phyloP scores from a whole-genome alignment of 2,329 filamentous ascomycete species.

The Paracamarosporium sp. region DNA sequence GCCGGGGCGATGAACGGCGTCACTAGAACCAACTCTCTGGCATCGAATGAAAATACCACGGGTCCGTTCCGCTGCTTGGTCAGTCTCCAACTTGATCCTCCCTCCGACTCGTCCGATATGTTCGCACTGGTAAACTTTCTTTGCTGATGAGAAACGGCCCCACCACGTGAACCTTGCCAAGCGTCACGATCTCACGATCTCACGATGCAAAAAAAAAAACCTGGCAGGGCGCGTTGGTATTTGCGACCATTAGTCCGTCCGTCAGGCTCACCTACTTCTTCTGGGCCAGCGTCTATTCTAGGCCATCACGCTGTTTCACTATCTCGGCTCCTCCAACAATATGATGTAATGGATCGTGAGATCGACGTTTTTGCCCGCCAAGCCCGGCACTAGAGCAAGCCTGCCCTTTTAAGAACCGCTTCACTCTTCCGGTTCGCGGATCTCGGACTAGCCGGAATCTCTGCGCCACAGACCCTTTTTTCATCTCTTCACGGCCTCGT shows the following conservation, averaged over 20 bases:
- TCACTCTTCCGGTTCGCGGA: no score
- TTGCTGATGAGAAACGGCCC: background rate
- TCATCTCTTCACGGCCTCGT: background rate
- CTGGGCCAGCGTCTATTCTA: background rate
- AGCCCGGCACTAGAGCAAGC: background rate
- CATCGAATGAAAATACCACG: background rate
- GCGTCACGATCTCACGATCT: background rate
- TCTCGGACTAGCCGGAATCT: no score
- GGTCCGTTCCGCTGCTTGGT: background rate
- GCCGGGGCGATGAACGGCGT: background rate
- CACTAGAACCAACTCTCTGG: background rate
- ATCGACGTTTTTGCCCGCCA: background rate
- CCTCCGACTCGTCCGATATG: background rate
- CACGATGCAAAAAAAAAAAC: background rate
- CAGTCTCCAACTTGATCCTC: background rate
- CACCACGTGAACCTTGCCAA: background rate
- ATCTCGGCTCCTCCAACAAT: background rate
- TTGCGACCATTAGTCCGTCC: background rate
- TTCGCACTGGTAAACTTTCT: background rate
- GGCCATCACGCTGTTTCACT: background rate
- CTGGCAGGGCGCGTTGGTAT: background rate
- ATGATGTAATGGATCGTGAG: constrained; percentile 9
- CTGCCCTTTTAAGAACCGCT: background rate
- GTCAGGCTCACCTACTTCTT: background rate
- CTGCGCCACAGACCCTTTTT: background rate